Evolutionary conservation across 108 stramenopile species (phyloP), one percentile per base, ranked within the genome.

Genomic region (Epithemia pelagica): DNA sequence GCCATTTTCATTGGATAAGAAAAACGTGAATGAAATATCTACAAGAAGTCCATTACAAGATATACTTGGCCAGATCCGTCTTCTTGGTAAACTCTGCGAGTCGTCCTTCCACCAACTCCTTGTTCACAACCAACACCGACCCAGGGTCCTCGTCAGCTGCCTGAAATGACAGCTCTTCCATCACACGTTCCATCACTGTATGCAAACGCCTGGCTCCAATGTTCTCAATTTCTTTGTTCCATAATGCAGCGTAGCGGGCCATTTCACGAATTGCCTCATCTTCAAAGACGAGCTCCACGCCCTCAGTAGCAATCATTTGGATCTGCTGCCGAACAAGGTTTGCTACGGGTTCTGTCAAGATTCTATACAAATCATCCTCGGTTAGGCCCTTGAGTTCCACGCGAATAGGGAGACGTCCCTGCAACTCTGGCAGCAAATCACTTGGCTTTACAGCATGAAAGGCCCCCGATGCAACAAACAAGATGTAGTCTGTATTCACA

Each of bases 201-300:
- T 98, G 96, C 59, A 99, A 79, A 63, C 99, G 79, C 30, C 99
- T 71, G 19, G 99, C 97, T 28, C 99, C 99, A 74, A 99, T 98
- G 78, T 99, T 99, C 77, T 99, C 99, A 2, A 99, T 95, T 0
- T 92, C 95, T 70, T 90, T 92, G 88, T 99, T 99, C 58, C 97
- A 77, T 70, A 78, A 73, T 1, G 96, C 92, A 26, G 95, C 92
- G 56, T 89, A 88, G 61, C 87, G 84, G 22, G 99, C 99, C 66
- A 99, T 97, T 82, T 98, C 96, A 55, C 96, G 77, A 79, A 99
- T 78, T 22, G 97, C 99, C 26, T 96, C 96, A 64, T 96, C 96
- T 52, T 92, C 90, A 87, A 98, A 98, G 30, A 74, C 71, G 19
- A 99, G 78, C 31, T 78, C 64, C 19, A 99, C 94, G 33, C 93